phyloP scores from a whole-genome alignment of 441 rosid genomes.

The Omphalea diandra region DNA sequence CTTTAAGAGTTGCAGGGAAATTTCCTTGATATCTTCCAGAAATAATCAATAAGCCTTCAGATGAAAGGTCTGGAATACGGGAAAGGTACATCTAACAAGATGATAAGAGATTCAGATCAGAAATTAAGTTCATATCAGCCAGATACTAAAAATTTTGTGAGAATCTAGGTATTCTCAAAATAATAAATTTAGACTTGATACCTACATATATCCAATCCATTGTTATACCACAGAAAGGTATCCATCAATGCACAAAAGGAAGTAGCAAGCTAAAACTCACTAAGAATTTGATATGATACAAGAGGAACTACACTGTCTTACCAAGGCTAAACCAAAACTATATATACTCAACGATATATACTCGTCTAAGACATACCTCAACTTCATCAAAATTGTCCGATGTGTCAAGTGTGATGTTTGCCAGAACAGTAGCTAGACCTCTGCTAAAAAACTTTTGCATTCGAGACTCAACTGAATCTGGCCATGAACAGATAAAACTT shows the following conservation, averaged over 20 bases:
- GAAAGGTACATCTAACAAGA: slow-evolving; percentile 59
- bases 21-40: slow-evolving; percentile 74
- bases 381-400: slow-evolving; percentile 57
- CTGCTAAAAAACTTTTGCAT: slow-evolving; percentile 49
- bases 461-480: slow-evolving; percentile 65
- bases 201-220: background rate
- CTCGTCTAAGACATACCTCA: slow-evolving; percentile 56
- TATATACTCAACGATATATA: too few relatives aligned
- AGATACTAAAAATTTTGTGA: too few relatives aligned
- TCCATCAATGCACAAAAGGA: background rate
- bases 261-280: slow-evolving; percentile 2
- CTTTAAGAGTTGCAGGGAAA: slow-evolving; percentile 61
- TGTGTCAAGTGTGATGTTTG: slow-evolving; percentile 50
- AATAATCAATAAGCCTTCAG: slow-evolving; percentile 51
- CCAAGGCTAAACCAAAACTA: slow-evolving; percentile 7
- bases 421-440: slow-evolving; percentile 61
- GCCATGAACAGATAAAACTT: slow-evolving; percentile 18
- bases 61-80: slow-evolving; percentile 71
- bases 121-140: background rate
- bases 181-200: background rate
- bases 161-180: background rate
- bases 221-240: background rate
- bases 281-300: background rate
- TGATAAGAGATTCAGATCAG: slow-evolving; percentile 21
- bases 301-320: background rate